Conservation (phyloP, 768 basidiomycete genomes). For the Butyriboletus loyo region DNA sequence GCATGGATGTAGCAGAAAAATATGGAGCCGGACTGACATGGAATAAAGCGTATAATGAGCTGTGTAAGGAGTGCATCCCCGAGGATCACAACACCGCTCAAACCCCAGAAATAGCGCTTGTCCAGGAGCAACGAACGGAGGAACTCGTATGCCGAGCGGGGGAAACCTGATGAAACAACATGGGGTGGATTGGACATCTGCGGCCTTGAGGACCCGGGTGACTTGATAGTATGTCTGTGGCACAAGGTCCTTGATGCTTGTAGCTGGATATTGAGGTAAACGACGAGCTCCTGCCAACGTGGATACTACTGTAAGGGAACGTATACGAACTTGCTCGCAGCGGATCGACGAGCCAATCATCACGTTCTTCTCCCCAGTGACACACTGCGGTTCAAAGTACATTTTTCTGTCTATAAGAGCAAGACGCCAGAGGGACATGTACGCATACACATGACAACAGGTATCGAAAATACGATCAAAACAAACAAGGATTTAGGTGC, state of each 20-base stretch:
- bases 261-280: neutral
- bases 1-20: conserved; percentile 7
- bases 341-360: neutral
- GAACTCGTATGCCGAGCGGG: conserved; percentile 3
- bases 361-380: neutral
- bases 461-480: conserved; percentile 14
- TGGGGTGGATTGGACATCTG: conserved; percentile 8
- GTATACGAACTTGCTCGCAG: neutral
- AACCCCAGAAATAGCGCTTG: conserved; percentile 59
- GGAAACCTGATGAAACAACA: neutral
- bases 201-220: neutral
- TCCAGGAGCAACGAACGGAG: conserved; percentile 40
- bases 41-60: conserved; percentile 75
- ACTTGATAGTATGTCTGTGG: too few species aligned
- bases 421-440: neutral
- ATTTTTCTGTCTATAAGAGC: conserved; percentile 4
- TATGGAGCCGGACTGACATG: conserved; percentile 57
- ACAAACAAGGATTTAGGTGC: neutral
- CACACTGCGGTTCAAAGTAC: neutral
- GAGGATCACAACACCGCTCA: conserved; percentile 62
- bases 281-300: neutral
- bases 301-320: neutral
- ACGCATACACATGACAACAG: conserved; percentile 16
- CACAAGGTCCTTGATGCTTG: neutral
- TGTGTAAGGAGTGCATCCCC: conserved; percentile 78